Evolutionary conservation across 2,329 filamentous ascomycete genomes (phyloP), one percentile per base, ranked within the genome.

Genomic region (Phialophora chinensis): DNA sequence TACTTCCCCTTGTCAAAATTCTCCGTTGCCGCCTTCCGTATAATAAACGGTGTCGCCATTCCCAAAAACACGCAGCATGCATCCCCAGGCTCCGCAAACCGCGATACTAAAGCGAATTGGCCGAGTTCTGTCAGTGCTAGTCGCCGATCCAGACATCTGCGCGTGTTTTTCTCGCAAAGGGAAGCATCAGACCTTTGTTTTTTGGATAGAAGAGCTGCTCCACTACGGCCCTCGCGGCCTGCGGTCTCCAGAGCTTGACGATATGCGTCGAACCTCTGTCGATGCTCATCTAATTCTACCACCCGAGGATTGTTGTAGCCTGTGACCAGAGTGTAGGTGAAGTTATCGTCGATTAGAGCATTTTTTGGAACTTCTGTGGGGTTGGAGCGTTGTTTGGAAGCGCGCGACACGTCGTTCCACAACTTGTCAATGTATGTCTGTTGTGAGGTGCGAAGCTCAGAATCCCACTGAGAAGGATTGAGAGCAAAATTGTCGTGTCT

Each of bases 291-390:
- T 3, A 31, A 14, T 17, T 31, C 14, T 17, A 56, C 29, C 12
- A 25, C 29, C 10, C 10, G 12, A 31, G 14, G 17, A 38, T 56
- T 56, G 27, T 35, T 56, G 29, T 56, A 56, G 54, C 31, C 54
- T 23, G 54, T 56, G 31, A 38, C 54, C 14, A 56, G 54, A 38
- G 54, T 56, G 54, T 56, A 56, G 31, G 17, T 56, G 54, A 35
- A 56, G 31, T 38, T 20, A 5, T 38, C 54, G 31, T 56, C 27
- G 4, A 56, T 11, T 4, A 5, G 54, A 56, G 29, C 12, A 38
- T 20, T 38, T 23, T 33, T 14, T 20, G 54, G 17, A 11, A 38
- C 54, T 35, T 56, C 20, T 23, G 54, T n/a, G 31, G 3, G 17
- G 20, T 1, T 31, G 11, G 5, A 38, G 25, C 14, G 31, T 11